phyloP scores from a whole-genome alignment of 768 basidiomycete genomes.

The Pulveroboletus sp. region DNA sequence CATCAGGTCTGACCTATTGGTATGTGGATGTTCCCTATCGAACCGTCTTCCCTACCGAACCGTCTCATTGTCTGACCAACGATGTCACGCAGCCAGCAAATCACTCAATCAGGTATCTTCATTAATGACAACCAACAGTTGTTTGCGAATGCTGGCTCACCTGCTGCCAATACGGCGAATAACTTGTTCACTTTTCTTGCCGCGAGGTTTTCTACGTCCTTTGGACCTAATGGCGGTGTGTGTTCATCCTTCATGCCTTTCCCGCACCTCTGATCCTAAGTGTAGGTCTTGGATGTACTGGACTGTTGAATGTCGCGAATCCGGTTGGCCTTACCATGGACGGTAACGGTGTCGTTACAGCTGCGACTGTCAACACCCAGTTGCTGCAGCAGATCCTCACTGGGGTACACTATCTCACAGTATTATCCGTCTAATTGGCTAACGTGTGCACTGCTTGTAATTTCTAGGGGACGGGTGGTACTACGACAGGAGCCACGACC shows the following conservation, averaged over 20 bases:
- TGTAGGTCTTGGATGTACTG: conserved; percentile 21
- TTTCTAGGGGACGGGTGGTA: conserved; percentile 1
- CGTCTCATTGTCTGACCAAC: not conserved
- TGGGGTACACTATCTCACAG: not conserved
- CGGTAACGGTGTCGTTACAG: conserved; percentile 24
- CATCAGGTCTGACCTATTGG: conserved; percentile 22
- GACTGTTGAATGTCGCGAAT: conserved; percentile 19
- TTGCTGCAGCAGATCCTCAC: conserved; percentile 15
- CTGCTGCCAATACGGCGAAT: conserved; percentile 17
- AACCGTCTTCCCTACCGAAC: not conserved
- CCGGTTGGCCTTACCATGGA: conserved; percentile 22
- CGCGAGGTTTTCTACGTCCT: conserved; percentile 23
- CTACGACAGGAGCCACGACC: not conserved
- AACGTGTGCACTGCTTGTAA: not conserved
- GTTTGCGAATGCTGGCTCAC: conserved; percentile 17
- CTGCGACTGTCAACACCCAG: conserved; percentile 22
- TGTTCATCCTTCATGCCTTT: not conserved
- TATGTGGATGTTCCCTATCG: not conserved
- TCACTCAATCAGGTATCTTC: conserved; percentile 21
- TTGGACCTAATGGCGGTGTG: conserved; percentile 24
- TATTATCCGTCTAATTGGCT: not conserved
- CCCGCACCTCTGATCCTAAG: not conserved
- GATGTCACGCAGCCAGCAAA: conserved; percentile 14
- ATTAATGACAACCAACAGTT: conserved; percentile 19
- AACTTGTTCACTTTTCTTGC: conserved; percentile 28